Evolutionary conservation across 2,329 filamentous ascomycete genomes (phyloP).

Genomic region (Aspergillus spinulosporus): DNA sequence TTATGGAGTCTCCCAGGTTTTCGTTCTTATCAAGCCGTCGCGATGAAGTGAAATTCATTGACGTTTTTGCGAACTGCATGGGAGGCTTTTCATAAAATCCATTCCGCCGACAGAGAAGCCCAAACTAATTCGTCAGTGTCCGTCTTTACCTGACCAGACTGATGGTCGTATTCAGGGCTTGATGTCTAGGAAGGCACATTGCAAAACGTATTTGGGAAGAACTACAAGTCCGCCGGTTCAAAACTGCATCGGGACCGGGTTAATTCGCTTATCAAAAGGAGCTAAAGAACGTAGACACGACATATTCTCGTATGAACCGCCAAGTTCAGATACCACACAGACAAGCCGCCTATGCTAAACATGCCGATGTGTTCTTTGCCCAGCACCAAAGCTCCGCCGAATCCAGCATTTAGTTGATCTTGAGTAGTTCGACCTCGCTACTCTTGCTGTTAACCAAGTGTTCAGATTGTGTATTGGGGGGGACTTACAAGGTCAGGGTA

Average conservation of each 20-base stretch:
- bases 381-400: neutral
- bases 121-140: neutral
- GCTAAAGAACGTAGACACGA: neutral
- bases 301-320: neutral
- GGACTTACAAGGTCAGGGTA: slow-evolving; percentile 77
- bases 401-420: slow-evolving; percentile 10
- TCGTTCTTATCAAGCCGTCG: too few species aligned
- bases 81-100: too few species aligned
- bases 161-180: neutral
- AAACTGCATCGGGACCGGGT: neutral
- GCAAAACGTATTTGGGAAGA: neutral
- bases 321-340: neutral
- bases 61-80: too few species aligned
- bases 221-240: neutral
- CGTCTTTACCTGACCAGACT: neutral
- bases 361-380: neutral
- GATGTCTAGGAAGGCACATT: neutral
- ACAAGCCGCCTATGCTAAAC: neutral
- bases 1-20: too few species aligned
- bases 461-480: neutral
- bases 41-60: too few species aligned
- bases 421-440: slow-evolving; percentile 13
- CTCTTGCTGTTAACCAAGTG: neutral
- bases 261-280: neutral
- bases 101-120: too few species aligned